Evolutionary conservation across 2,329 filamentous ascomycete species (phyloP), one percentile per base, ranked within the genome.

Genomic region (Cyphellophora europaea): DNA sequence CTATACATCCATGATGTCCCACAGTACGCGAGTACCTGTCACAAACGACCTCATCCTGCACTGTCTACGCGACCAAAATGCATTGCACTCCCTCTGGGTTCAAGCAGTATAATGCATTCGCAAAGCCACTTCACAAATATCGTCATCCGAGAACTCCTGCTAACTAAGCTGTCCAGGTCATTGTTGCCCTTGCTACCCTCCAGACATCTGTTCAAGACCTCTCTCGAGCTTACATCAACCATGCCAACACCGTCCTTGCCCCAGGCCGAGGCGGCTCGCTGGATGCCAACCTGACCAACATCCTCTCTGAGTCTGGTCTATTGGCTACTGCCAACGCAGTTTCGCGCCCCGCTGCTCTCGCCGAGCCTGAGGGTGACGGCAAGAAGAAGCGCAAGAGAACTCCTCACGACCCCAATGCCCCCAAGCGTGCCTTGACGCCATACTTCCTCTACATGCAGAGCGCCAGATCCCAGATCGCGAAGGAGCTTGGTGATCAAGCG

Each of bases 361-460:
- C 48, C 17, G 56, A 57, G 41, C 60, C 58, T 10, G 68, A 70
- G 15, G 63, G 61, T 1, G 71, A 66, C 6, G 73, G 77, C 52
- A 82, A 86, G 72, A 87, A 87, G 72, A 87, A 91, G 71, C 80
- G 83, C 61, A 89, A 91, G 72, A 88, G 88, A 70, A 76, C 79
- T 42, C 78, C 77, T 27, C 79, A 83, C 53, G 89, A 96, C 58
- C 88, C 88, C 49, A 93, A 94, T 59, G 88, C 88, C 5, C 89
- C 89, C 41, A 96, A 95, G 74, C 79, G 88, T 33, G 88, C 89
- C 6, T 62, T 95, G 54, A 96, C 89, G 5, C 87, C 89, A 2
- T 95, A 93, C 68, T 94, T 96, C 69, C 68, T 95, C 42, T 96
- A 87, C 67, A 86, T 93, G 71, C 82, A 93, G 59, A 80, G 82